Evolutionary conservation across 1,139 yeast genomes (phyloP), one percentile per base, ranked within the genome.

Genomic region (Kodamaea fungicola): DNA sequence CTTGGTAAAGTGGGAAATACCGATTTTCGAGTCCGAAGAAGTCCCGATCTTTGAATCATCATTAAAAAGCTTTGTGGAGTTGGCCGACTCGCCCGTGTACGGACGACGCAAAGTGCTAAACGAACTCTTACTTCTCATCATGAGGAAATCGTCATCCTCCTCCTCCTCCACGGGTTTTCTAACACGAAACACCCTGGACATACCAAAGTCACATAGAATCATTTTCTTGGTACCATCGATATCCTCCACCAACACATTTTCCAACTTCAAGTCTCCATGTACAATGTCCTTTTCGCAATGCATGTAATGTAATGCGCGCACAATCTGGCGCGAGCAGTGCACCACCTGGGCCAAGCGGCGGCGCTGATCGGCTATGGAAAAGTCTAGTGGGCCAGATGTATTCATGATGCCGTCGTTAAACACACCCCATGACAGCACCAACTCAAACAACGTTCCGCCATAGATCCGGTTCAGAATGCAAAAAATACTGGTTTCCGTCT

Each of bases 191-290:
- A 64, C 62, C 33, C 69, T 52, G 38, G 72, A 67, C 95, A 89
- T 87, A 4, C 97, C 97, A 64, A 89, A 89, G 61, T 89, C 97
- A 62, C 96, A 87, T 7, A 89, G 55, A 19, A 78, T 55, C 53
- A 80, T 64, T 25, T 59, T 57, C 43, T 54, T 49, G 12, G 30
- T 31, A 8, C 24, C 23, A 10, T 52, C 47, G 12, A 50, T 43
- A 21, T 61, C 58, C 37, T 78, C 80, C 25, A 87, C 62, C 37
- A 90, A 62, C 41, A 94, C 85, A 54, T 90, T 90, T 52, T 90
- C 97, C 35, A 89, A 67, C 58, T 90, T 90, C 31, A 90, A 64
- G 60, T 90, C 97, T 2, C 97, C 95, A 55, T 90, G 97, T 7
- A 84, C 90, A 25, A 87, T 72, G 4, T 82, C 83, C 42, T 71